A percentile compares a stretch with the other conserved stretches of the same genome.
These are phyloP conservation scores for Russula abietina DNA, from an alignment of 768 basidiomycete genomes.

Conservation along the genomic window DNA sequence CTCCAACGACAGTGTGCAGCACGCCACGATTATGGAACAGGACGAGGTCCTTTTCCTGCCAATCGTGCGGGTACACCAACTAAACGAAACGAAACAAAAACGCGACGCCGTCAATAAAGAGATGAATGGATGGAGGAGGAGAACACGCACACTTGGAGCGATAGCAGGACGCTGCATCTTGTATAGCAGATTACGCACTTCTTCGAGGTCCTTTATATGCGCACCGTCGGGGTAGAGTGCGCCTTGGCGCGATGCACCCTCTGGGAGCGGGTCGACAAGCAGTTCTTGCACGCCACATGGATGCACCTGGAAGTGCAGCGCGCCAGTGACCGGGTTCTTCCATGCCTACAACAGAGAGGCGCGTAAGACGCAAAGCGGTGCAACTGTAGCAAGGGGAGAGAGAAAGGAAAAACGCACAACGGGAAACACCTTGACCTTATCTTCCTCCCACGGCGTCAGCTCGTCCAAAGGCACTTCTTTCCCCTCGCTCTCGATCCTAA, in stretches of 20 bases:
- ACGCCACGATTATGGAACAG: constrained; percentile 85
- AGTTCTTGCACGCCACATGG: constrained; percentile 69
- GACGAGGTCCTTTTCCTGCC: constrained; percentile 71
- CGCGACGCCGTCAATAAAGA: neutral
- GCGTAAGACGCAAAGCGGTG: neutral
- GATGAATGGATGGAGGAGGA: neutral
- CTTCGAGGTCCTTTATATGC: constrained; percentile 62
- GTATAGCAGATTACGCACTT: constrained; percentile 71
- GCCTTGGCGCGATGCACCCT: constrained; percentile 47
- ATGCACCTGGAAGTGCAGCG: constrained; percentile 86
- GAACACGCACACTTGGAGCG: constrained; percentile 54
- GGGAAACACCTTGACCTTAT: constrained; percentile 66
- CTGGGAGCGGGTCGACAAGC: constrained; percentile 66
- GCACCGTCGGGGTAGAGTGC: constrained; percentile 82
- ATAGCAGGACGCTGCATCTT: constrained; percentile 87
- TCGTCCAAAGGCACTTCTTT: constrained; percentile 58
- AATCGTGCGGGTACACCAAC: constrained; percentile 87
- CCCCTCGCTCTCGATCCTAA: constrained; percentile 75
- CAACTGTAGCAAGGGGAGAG: neutral
- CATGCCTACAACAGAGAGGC: constrained; percentile 48
- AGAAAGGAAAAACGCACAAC: constrained; percentile 36
- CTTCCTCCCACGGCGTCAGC: constrained; percentile 79
- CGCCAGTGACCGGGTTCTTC: constrained; percentile 86
- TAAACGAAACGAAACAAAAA: constrained; percentile 28
- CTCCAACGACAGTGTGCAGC: constrained; percentile 72